A percentile compares a stretch with the other conserved stretches of the same genome.
These are phyloP conservation scores for Gentiana dahurica DNA, from an alignment of 257 asterid species.

Conservation along the genomic window DNA sequence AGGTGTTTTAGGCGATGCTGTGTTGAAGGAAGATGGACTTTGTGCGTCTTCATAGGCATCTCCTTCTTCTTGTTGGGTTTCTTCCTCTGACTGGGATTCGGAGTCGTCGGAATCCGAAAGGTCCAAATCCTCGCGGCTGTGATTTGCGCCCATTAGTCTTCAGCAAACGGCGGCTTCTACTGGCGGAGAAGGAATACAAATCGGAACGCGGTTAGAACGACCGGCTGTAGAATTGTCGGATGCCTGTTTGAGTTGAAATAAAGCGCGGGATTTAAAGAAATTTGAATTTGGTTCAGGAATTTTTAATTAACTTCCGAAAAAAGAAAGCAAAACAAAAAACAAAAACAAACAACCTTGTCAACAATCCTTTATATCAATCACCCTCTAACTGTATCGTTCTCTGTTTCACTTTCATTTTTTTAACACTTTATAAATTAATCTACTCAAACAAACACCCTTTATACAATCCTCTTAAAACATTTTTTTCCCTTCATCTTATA, in stretches of 20 bases:
- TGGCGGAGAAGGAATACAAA: not conserved
- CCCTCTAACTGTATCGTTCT: too few relatives aligned
- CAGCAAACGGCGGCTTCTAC: conserved; percentile 8
- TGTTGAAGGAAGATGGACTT: conserved; percentile 57
- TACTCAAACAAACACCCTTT: too few relatives aligned
- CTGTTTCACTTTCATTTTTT: too few relatives aligned
- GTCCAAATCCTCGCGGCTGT: conserved; percentile 64
- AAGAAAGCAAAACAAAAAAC: too few relatives aligned
- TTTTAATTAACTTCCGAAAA: too few relatives aligned
- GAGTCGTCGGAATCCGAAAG: conserved; percentile 68
- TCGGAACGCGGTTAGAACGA: not conserved
- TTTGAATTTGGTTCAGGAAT: too few relatives aligned
- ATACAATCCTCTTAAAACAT: too few relatives aligned
- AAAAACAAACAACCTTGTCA: too few relatives aligned
- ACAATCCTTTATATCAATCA: too few relatives aligned
- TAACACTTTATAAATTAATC: too few relatives aligned
- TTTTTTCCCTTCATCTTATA: too few relatives aligned
- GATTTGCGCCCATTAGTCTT: conserved; percentile 64
- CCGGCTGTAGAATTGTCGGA: not conserved
- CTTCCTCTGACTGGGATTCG: conserved; percentile 32
- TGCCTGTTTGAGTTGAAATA: not conserved
- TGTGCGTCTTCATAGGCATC: conserved; percentile 36
- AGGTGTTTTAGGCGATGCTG: conserved; percentile 32
- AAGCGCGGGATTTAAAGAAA: conserved; percentile 39
- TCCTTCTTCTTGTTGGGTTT: conserved; percentile 23